phyloP scores from a whole-genome alignment of 2,329 filamentous ascomycete genomes.

The Bipolaris cookei region DNA sequence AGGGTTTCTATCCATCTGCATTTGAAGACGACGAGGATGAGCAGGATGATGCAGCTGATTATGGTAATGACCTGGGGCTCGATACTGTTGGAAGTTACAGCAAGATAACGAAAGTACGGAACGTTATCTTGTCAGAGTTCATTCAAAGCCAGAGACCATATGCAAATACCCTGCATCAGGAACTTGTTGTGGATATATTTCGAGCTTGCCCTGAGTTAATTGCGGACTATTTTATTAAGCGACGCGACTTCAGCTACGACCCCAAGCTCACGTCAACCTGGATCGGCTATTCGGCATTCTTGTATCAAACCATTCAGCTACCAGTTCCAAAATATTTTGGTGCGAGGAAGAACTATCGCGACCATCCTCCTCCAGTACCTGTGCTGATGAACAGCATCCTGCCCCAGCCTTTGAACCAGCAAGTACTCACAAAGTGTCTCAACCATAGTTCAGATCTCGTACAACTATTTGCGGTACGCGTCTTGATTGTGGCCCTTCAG shows the following conservation, averaged over 20 bases:
- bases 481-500: slow-evolving; percentile 77
- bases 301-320: slow-evolving; percentile 80
- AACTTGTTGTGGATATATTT: slow-evolving; percentile 82
- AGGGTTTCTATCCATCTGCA: slow-evolving; percentile 82
- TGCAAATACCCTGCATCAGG: slow-evolving; percentile 78
- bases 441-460: slow-evolving; percentile 79
- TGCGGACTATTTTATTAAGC: slow-evolving; percentile 83
- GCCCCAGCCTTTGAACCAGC: slow-evolving; percentile 80
- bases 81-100: slow-evolving; percentile 74
- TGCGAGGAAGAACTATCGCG: slow-evolving; percentile 65
- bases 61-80: slow-evolving; percentile 67
- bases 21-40: slow-evolving; percentile 61
- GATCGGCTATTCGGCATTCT: slow-evolving; percentile 89
- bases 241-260: slow-evolving; percentile 79
- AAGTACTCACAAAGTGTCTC: slow-evolving; percentile 78
- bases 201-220: slow-evolving; percentile 82
- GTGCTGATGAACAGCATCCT: slow-evolving; percentile 85
- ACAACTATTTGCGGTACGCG: slow-evolving; percentile 80
- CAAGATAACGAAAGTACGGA: slow-evolving; percentile 75
- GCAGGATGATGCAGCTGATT: slow-evolving; percentile 52
- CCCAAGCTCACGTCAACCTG: slow-evolving; percentile 92
- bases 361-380: slow-evolving; percentile 76
- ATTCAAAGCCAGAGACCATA: slow-evolving; percentile 81
- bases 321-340: slow-evolving; percentile 77
- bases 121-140: slow-evolving; percentile 79